phyloP scores from a whole-genome alignment of 139 green algal species.

The Desmodesmus armatus region DNA sequence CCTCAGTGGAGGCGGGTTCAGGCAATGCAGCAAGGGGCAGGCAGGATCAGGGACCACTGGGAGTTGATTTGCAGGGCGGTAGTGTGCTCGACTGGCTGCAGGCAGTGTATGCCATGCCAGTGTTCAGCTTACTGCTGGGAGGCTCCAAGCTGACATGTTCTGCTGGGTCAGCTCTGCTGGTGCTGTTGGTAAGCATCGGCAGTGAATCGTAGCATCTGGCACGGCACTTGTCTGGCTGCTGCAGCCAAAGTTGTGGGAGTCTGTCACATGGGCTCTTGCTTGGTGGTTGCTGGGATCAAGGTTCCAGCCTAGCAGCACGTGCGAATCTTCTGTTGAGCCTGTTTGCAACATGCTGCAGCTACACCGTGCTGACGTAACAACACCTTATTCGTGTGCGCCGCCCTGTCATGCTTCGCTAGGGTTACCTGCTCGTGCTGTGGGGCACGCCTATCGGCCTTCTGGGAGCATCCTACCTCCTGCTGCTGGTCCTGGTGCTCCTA shows the following conservation, averaged over 20 bases:
- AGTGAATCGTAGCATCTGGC: too few relatives aligned
- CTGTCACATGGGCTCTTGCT: too few relatives aligned
- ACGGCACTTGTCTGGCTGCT: too few relatives aligned
- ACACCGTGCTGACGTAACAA: too few relatives aligned
- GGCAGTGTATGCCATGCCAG: neutral
- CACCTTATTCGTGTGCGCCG: too few relatives aligned
- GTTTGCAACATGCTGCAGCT: too few relatives aligned
- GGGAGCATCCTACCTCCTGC: constrained; percentile 21
- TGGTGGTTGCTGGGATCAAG: too few relatives aligned
- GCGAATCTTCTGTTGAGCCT: too few relatives aligned
- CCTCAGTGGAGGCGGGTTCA: neutral
- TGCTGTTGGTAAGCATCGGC: constrained; percentile 32
- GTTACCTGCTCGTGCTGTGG: constrained; percentile 29
- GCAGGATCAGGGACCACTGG: neutral
- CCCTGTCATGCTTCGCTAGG: constrained; percentile 12
- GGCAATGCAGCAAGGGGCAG: neutral
- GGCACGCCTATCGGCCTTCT: constrained; percentile 32
- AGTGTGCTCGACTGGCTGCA: neutral
- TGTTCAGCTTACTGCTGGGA: neutral
- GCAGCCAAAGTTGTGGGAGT: too few relatives aligned
- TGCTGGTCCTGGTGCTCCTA: constrained; percentile 26
- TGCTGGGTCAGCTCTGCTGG: neutral
- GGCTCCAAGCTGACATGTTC: neutral
- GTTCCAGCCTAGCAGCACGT: neutral
- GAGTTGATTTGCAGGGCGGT: neutral